phyloP scores from a whole-genome alignment of 371 early-diverging fungal genomes.

The Actinomucor elegans region DNA sequence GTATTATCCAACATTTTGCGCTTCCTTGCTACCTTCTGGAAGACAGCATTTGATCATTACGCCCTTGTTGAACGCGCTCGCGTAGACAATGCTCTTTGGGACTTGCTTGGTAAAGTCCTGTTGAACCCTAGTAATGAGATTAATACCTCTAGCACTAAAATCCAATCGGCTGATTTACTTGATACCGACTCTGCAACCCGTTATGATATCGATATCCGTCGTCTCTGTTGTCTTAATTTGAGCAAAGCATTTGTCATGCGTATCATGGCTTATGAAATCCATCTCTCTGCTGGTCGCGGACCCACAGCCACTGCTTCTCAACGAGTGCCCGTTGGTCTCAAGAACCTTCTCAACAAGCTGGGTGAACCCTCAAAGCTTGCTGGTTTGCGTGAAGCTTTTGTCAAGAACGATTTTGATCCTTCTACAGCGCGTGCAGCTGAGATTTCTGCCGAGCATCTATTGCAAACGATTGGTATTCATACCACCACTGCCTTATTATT shows the following conservation, averaged over 20 bases:
- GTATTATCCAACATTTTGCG: conserved; percentile 39
- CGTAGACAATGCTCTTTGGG: conserved; percentile 45
- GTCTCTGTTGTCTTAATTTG: conserved; percentile 37
- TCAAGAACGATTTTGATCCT: conserved; percentile 31
- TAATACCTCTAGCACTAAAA: not conserved
- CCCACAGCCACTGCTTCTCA: conserved; percentile 3
- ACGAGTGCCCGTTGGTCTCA: conserved; percentile 40
- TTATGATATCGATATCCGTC: conserved; percentile 20
- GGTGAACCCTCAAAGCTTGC: conserved; percentile 34
- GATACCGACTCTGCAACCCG: not conserved
- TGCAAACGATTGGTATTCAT: conserved; percentile 17
- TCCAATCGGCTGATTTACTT: conserved; percentile 8
- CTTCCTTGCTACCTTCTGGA: conserved; percentile 50
- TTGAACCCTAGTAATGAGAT: conserved; percentile 25
- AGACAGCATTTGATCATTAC: conserved; percentile 49
- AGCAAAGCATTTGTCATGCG: conserved; percentile 43
- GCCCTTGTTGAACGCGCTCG: conserved; percentile 45
- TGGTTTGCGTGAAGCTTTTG: conserved; percentile 23
- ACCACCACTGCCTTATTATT: conserved; percentile 1
- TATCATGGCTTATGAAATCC: conserved; percentile 41
- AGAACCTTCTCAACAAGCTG: conserved; percentile 32
- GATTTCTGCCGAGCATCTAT: conserved; percentile 10
- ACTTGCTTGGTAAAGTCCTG: conserved; percentile 34
- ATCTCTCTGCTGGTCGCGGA: conserved; percentile 30
- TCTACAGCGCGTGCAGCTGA: conserved; percentile 2